Conservation (phyloP, 2,329 filamentous ascomycete species). For the Leptodontidium sp. region DNA sequence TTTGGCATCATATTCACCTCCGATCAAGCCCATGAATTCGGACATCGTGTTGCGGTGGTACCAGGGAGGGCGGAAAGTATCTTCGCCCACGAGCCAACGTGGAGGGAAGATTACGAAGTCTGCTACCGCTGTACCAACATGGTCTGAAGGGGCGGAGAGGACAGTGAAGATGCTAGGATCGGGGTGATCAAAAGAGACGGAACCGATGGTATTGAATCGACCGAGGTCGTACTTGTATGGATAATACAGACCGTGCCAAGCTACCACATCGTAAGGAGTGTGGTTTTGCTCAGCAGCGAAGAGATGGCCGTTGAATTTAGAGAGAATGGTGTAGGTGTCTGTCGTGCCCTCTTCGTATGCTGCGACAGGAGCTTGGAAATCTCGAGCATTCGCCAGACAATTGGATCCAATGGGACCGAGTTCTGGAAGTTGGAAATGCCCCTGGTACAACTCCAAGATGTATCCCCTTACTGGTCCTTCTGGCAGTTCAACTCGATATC, state of each 20-base stretch:
- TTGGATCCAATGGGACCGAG: slow-evolving; percentile 78
- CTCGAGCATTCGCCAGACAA: slow-evolving; percentile 76
- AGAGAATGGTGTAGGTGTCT: slow-evolving; percentile 59
- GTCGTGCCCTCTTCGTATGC: slow-evolving; percentile 67
- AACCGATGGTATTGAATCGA: slow-evolving; percentile 78
- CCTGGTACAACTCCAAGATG: slow-evolving; percentile 77
- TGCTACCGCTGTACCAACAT: slow-evolving; percentile 64
- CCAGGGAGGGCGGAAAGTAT: slow-evolving; percentile 68
- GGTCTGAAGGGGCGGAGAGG: slow-evolving; percentile 63
- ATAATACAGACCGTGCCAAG: slow-evolving; percentile 83
- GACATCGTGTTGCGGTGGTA: slow-evolving; percentile 72
- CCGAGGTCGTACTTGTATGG: slow-evolving; percentile 85
- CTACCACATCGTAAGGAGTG: slow-evolving; percentile 80
- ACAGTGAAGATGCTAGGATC: slow-evolving; percentile 82
- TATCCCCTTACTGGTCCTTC: slow-evolving; percentile 73
- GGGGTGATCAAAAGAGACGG: slow-evolving; percentile 78
- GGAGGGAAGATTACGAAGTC: slow-evolving; percentile 73
- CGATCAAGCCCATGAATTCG: slow-evolving; percentile 72
- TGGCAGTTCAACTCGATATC: slow-evolving; percentile 75
- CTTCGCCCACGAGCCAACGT: slow-evolving; percentile 67
- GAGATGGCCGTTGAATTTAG: slow-evolving; percentile 73
- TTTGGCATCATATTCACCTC: slow-evolving; percentile 67
- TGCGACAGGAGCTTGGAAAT: slow-evolving; percentile 79
- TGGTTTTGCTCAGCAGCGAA: slow-evolving; percentile 73
- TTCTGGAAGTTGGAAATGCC: slow-evolving; percentile 76